phyloP scores from a whole-genome alignment of 768 basidiomycete species.

The Saitozyma sp. region DNA sequence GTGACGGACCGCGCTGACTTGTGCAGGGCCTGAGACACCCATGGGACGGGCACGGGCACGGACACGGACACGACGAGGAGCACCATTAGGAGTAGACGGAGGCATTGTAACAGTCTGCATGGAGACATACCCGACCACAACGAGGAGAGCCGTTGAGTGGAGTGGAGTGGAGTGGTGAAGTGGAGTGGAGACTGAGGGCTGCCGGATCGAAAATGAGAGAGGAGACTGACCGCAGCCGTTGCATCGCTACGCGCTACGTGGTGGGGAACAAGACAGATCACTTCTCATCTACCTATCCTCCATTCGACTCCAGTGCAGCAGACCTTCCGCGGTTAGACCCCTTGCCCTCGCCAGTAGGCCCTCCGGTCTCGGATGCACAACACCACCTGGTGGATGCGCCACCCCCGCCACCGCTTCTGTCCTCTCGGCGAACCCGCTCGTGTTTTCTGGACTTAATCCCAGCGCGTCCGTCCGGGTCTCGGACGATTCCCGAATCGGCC shows the following conservation, averaged over 20 bases:
- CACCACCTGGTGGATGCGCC: background rate
- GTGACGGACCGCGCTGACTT: constrained; percentile 14
- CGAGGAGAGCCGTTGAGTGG: background rate
- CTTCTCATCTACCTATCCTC: background rate
- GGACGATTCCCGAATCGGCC: background rate
- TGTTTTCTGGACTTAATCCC: no score
- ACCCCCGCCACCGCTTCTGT: background rate
- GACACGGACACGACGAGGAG: constrained; percentile 51
- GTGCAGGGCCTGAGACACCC: constrained; percentile 57
- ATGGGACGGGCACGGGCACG: constrained; percentile 66
- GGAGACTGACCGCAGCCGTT: no score
- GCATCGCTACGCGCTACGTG: no score
- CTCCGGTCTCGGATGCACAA: background rate
- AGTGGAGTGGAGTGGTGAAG: background rate
- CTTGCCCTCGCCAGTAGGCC: constrained; percentile 7
- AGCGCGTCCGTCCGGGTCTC: no score
- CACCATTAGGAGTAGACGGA: constrained; percentile 48
- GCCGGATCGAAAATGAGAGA: background rate
- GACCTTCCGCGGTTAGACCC: constrained; percentile 10
- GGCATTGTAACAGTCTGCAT: background rate
- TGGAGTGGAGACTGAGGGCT: background rate
- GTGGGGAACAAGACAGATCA: no score
- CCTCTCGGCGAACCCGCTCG: no score
- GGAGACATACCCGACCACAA: background rate
- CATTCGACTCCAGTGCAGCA: constrained; percentile 6